Evolutionary conservation across 441 rosid genomes (phyloP), one percentile per base, ranked within the genome.

Genomic region (Caryocar brasiliense): DNA sequence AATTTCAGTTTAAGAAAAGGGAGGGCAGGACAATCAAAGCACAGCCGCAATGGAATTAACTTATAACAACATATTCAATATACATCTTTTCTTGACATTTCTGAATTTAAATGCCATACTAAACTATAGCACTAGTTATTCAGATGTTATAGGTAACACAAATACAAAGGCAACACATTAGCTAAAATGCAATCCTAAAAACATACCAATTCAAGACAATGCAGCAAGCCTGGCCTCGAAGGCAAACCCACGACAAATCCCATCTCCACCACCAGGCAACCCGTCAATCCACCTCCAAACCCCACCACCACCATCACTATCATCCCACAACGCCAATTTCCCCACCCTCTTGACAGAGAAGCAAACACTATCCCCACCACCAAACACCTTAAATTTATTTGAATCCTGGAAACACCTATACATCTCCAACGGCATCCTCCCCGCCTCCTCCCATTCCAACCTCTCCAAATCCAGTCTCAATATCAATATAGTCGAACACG

Each of bases 351-450:
- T 90, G 5, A 80, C 87, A 0, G 89, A 90, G 60, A 90, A 90
- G 44, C 89, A 86, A 32, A 86, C 86, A 51, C 71, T 73, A 45
- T 90, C 79, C 1, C 92, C 95, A 8, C 84, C 76, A 17, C 97
- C 97, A 46, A 90, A 90, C 56, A 86, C 95, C 79, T 90, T 90
- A 40, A 90, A 77, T 70, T 90, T 90, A 51, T 78, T 86, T 5
- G 82, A 75, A 28, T 90, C 89, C 36, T 73, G 73, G 34, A 90
- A 86, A 55, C 75, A 70, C 40, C 72, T 71, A 35, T 83, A 80
- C 95, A 90, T 82, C 13, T 82, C 92, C 46, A 68, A 22, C 0
- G 97, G 95, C 95, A 90, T 86, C 56, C 95, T 66, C 3, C 89
- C 88, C 0, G 95, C 95, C 71, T 86, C 94, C 40, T 86, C 95